Conservation (phyloP, 2,329 filamentous ascomycete species). For the Aplosporella prunicola region DNA sequence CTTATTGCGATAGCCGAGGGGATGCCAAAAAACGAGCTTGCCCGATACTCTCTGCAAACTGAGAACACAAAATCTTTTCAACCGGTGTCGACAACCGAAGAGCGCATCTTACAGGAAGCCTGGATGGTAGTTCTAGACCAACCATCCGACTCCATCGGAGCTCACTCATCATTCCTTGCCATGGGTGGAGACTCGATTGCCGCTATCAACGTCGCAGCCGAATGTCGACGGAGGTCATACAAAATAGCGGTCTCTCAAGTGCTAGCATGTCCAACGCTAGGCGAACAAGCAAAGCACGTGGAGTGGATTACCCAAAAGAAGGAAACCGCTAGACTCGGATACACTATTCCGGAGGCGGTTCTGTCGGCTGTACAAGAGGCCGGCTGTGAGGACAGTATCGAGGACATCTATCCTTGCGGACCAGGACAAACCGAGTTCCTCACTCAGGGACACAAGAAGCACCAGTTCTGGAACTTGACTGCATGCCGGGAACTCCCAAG, state of each 20-base stretch:
- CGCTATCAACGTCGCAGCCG: conserved; percentile 3
- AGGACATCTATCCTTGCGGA: conserved; percentile 14
- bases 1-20: not conserved
- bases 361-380: not conserved
- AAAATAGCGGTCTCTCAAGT: conserved; percentile 1
- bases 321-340: not conserved
- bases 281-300: not conserved
- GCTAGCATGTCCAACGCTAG: not conserved
- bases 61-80: not conserved
- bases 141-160: not conserved
- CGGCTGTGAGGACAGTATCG: not conserved
- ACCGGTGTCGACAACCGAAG: not conserved
- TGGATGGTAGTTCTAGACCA: not conserved
- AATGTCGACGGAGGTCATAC: not conserved
- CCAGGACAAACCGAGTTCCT: conserved; percentile 15
- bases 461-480: conserved; percentile 14
- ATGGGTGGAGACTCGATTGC: conserved; percentile 9
- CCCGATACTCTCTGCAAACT: not conserved
- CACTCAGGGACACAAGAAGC: conserved; percentile 10
- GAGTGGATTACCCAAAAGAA: not conserved
- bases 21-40: not conserved
- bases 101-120: not conserved
- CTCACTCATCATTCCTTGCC: not conserved
- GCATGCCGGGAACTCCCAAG: conserved; percentile 4
- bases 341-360: not conserved